Base-by-base conservation (phyloP, 805 yeast genomes). In the Wickerhamiella galacta region DNA sequence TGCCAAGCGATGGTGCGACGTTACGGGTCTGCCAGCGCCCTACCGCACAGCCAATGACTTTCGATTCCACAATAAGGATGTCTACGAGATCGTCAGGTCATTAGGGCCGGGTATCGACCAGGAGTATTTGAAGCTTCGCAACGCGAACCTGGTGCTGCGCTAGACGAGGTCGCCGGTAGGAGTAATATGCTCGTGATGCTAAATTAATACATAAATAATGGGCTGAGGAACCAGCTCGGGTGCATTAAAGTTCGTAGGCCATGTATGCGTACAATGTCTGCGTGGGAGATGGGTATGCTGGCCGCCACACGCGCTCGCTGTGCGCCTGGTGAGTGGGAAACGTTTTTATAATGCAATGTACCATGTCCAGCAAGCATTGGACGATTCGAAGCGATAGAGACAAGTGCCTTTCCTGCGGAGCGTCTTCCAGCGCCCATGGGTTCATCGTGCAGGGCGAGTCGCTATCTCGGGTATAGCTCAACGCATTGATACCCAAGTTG, bases 51-150 rank as follows among this genome's bases (percentile, higher is more conserved):
- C 90, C 0, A 64, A 74, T 17, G 76, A 77, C 26, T 58, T 87
- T 33, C 61, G 94, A 35, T 87, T 72, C 52, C 72, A 79, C 53
- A 76, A 87, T 51, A 72, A 72, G 32, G 95, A 87, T 53, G 75
- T 87, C 20, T 85, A 71, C 52, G 79, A 75, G 30, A 76, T 81
- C 22, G 61, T 68, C 32, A 71, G 72, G 51, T 70, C 71, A 40
- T 70, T 87, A 72, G 75, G 83, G 1, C 80, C 92, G 3, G 94
- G 95, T 16, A 77, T 78, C 19, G 95, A 87, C 54, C 96, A 87
- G 56, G 92, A 83, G 53, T 87, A 83, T 51, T 61, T 87, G 48
- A 78, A 78, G 42, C 60, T 87, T 39, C 66, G 96, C 45, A 81
- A 79, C 33, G 96, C 94, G 25, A 79, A 87, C 51, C 82, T 85